Conservation (phyloP, 2,329 filamentous ascomycete species). For the Orbilia blumenaviensis region DNA sequence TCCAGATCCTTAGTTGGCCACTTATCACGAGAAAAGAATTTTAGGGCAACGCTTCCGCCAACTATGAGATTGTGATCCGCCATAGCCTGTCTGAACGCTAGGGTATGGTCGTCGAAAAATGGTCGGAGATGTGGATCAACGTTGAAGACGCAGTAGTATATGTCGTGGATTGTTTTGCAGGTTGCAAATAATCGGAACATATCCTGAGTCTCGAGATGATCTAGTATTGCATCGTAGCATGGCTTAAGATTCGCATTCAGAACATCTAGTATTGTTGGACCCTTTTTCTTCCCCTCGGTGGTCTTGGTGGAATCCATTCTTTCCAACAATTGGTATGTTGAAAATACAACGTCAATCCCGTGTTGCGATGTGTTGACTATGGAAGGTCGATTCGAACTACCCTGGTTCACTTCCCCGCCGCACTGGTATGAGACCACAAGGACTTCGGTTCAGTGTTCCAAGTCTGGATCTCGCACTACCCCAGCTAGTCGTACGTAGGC, state of each 20-base stretch:
- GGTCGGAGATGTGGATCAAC: slow-evolving; percentile 20
- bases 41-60: slow-evolving; percentile 25
- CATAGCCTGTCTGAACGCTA: slow-evolving; percentile 14
- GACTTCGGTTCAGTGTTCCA: too few relatives aligned
- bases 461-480: too few relatives aligned
- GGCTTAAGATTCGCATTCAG: neutral
- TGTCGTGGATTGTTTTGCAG: slow-evolving; percentile 19
- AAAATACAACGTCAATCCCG: neutral
- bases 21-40: slow-evolving; percentile 9
- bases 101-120: slow-evolving; percentile 18
- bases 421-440: neutral
- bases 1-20: slow-evolving; percentile 20
- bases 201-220: slow-evolving; percentile 7
- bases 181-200: slow-evolving; percentile 13
- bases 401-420: neutral
- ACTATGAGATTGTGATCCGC: slow-evolving; percentile 19
- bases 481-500: too few relatives aligned
- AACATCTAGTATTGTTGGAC: neutral
- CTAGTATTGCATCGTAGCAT: slow-evolving; percentile 1
- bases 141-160: slow-evolving; percentile 15
- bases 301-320: neutral
- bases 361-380: neutral
- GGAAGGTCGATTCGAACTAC: neutral
- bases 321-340: neutral
- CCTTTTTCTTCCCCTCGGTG: neutral